Conservation (phyloP, 2,329 filamentous ascomycete species). For the Epichloe elymi region DNA sequence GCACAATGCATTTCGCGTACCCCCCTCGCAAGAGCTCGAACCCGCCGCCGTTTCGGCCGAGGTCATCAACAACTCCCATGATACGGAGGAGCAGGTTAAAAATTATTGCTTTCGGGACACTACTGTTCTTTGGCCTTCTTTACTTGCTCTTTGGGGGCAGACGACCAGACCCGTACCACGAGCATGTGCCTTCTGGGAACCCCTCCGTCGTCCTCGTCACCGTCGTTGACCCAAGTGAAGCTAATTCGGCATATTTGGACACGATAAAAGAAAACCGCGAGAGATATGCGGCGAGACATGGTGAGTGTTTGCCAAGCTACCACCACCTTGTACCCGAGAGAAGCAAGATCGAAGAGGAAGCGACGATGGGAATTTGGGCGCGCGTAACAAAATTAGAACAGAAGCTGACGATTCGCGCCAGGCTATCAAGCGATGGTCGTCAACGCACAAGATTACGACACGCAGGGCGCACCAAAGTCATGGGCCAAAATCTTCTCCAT, state of each 20-base stretch:
- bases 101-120: conserved; percentile 38
- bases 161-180: conserved; percentile 17
- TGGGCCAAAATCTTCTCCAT: conserved; percentile 77
- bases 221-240: conserved; percentile 55
- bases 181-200: conserved; percentile 35
- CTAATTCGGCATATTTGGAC: conserved; percentile 54
- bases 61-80: conserved; percentile 38
- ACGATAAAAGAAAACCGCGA: conserved; percentile 71
- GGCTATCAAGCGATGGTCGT: conserved; percentile 71
- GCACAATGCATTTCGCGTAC: conserved; percentile 76
- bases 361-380: not conserved
- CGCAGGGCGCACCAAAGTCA: conserved; percentile 43
- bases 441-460: conserved; percentile 61
- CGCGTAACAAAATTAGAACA: not conserved
- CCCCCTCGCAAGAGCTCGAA: conserved; percentile 79
- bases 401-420: not conserved
- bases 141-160: conserved; percentile 40
- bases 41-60: conserved; percentile 55
- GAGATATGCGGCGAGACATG: conserved; percentile 75
- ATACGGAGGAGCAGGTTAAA: conserved; percentile 51
- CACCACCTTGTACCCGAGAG: not conserved
- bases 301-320: conserved; percentile 34
- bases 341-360: not conserved
- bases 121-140: conserved; percentile 44
- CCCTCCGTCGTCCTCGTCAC: conserved; percentile 70